Percentiles rank a stretch among this genome's conserved stretches.
Conservation (phyloP, 257 asterid species). For the Capsicum baccatum region DNA sequence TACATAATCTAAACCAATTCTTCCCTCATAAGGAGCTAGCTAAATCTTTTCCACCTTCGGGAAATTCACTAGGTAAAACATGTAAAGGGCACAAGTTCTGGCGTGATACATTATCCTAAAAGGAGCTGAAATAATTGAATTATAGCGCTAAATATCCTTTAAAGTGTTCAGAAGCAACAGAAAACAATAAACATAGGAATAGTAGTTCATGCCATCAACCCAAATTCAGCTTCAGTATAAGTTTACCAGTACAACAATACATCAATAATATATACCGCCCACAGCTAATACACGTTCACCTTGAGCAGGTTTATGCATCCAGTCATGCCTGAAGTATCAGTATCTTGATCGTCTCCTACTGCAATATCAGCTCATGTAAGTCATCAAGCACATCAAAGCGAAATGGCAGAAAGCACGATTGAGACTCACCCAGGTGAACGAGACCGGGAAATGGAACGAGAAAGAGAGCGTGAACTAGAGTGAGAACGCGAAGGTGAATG, state of each 20-base stretch:
- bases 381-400: background rate
- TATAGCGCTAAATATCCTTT: background rate
- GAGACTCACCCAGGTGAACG: conserved; percentile 68
- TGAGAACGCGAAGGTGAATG: conserved; percentile 47
- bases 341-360: conserved; percentile 72
- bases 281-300: background rate
- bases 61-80: background rate
- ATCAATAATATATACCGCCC: background rate
- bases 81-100: background rate
- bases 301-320: background rate
- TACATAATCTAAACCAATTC: background rate
- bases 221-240: background rate
- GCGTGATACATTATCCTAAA: background rate
- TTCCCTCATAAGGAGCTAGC: background rate
- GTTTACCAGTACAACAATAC: conserved; percentile 5
- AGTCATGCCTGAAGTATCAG: conserved; percentile 37
- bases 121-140: background rate
- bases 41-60: background rate
- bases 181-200: background rate
- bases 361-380: conserved; percentile 30
- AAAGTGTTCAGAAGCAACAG: background rate
- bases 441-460: conserved; percentile 53
- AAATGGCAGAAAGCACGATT: background rate
- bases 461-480: conserved; percentile 58
- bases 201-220: background rate